Evolutionary conservation across 352 stramenopile genomes (phyloP).

Genomic region (Globisporangium irregulare): DNA sequence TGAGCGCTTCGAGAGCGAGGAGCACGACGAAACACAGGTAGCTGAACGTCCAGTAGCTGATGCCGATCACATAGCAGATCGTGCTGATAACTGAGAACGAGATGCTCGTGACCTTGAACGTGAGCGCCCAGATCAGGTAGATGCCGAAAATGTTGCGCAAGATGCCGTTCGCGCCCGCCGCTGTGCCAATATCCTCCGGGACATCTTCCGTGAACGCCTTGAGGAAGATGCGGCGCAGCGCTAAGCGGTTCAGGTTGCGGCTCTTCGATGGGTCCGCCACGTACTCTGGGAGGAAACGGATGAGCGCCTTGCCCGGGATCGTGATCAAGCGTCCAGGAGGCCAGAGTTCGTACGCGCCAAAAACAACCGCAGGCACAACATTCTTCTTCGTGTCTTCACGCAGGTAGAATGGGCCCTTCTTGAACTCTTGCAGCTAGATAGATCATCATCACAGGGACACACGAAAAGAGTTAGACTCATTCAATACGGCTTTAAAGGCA

Average conservation of each 20-base stretch:
- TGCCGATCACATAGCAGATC: constrained; percentile 45
- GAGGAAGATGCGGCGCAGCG: constrained; percentile 76
- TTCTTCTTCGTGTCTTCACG: constrained; percentile 83
- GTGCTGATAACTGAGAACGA: constrained; percentile 34
- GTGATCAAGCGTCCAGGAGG: constrained; percentile 69
- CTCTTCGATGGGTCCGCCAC: constrained; percentile 61
- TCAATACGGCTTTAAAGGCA: background rate
- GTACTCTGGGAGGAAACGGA: constrained; percentile 77
- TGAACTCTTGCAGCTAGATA: constrained; percentile 80
- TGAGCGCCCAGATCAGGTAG: constrained; percentile 69
- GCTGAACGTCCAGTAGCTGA: constrained; percentile 64
- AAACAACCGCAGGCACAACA: constrained; percentile 71
- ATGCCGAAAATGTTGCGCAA: constrained; percentile 62
- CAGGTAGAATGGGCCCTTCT: constrained; percentile 86
- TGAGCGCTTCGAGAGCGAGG: constrained; percentile 56
- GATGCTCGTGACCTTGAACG: constrained; percentile 58
- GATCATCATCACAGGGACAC: background rate
- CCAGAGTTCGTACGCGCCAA: constrained; percentile 83
- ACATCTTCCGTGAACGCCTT: constrained; percentile 72
- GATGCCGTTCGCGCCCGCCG: constrained; percentile 47
- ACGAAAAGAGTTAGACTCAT: constrained; percentile 3
- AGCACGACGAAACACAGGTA: constrained; percentile 48
- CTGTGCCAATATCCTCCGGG: constrained; percentile 56
- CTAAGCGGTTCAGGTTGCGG: constrained; percentile 79
- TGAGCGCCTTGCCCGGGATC: constrained; percentile 66